Evolutionary conservation across 108 stramenopile species (phyloP).

Genomic region (Fragilariopsis cylindrus): DNA sequence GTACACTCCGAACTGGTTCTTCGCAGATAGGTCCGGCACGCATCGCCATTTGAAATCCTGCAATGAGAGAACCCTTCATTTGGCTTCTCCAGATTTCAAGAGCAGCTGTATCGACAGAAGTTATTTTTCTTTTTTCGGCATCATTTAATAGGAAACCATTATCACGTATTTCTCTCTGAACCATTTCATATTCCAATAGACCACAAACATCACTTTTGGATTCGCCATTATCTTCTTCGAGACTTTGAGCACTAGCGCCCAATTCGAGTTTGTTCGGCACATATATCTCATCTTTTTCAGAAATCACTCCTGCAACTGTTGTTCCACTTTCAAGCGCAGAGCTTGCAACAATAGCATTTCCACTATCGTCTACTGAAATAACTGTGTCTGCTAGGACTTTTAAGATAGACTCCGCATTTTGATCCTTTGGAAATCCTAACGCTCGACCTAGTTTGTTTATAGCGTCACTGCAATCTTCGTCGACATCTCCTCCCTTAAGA

Average conservation of each 20-base stretch:
- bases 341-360: constrained; percentile 51
- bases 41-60: constrained; percentile 83
- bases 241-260: constrained; percentile 5
- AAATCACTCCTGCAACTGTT: constrained; percentile 33
- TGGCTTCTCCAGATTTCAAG: constrained; percentile 66
- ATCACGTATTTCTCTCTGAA: constrained; percentile 20
- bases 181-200: constrained; percentile 19
- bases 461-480: constrained; percentile 52
- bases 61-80: constrained; percentile 72
- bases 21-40: constrained; percentile 85
- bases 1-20: constrained; percentile 81
- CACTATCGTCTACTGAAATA: constrained; percentile 41
- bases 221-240: constrained; percentile 25
- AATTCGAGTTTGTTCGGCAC: constrained; percentile 25
- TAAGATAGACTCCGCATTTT: constrained; percentile 38
- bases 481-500: constrained; percentile 41
- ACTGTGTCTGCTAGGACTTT: constrained; percentile 40
- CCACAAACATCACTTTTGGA: constrained; percentile 7
- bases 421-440: constrained; percentile 47
- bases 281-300: constrained; percentile 40
- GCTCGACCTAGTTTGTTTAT: constrained; percentile 57
- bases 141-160: constrained; percentile 14
- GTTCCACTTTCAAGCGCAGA: constrained; percentile 27
- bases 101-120: constrained; percentile 45
- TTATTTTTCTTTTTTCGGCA: constrained; percentile 5